Base-by-base conservation (phyloP, 2,329 filamentous ascomycete genomes). In the Tolypocladium sp. region DNA sequence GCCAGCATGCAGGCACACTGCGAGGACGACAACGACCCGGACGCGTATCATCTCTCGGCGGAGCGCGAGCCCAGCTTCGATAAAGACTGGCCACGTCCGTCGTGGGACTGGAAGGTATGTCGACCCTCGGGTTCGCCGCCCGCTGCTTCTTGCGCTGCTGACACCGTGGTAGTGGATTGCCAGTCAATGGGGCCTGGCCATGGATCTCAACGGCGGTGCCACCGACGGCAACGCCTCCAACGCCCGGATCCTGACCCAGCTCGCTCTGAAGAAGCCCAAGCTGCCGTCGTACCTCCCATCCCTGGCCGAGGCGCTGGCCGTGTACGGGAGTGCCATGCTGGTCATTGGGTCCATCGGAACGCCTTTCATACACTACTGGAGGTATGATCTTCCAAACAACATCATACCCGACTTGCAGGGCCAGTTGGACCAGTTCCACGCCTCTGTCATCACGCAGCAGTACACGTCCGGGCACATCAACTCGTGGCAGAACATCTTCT, bases 291-390 rank as follows among this genome's bases (percentile, higher is more conserved):
- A 71, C 0, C 70, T 87, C 0, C 90, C 90, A 0, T 90, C 86
- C 2, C 78, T 90, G n/a, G 86, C 84, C 0, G 90, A 94, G 71
- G 86, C 87, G 0, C 69, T 94, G 0, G 88, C 89, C 0, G 88
- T 91, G 0, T 79, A 92, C 65, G 81, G 83, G 0, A 83, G 84
- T 4, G 86, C 82, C 41, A 90, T 88, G 0, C 70, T 92, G 0
- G 78, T 92, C 10, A 76, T 86, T 51, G 79, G 82, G 10, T 74
- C 84, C 2, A 72, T 82, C 10, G 78, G 83, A 59, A 74, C 86
- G 0, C 85, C 87, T 0, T 90, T 88, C 66, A 75, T 79, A 0
- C 81, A 84, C 42, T 79, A 72, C 57, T 88, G 82, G 79, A 72
- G 74, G 13, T 79, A 82, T 63, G 41, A 64, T 0, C 56, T 59